Evolutionary conservation across 164 flowering plant species (phyloP).

Genomic region (Magnolia kwangsiensis): DNA sequence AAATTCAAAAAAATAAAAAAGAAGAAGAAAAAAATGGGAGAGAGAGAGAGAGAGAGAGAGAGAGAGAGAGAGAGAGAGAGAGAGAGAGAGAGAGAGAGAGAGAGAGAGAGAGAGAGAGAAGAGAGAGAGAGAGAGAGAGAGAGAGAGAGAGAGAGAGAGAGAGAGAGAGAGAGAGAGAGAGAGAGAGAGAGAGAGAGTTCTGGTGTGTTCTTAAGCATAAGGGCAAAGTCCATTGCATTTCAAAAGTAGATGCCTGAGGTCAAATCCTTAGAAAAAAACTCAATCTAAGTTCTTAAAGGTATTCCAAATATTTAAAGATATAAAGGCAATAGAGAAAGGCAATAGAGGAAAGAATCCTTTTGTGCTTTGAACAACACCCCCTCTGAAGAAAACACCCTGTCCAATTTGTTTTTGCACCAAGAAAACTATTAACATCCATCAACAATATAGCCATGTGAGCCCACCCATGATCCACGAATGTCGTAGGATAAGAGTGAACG

Average conservation of each 20-base stretch:
- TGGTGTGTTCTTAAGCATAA: background rate
- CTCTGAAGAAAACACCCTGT: background rate
- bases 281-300: background rate
- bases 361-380: background rate
- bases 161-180: background rate
- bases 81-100: background rate
- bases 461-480: background rate
- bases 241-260: background rate
- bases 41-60: background rate
- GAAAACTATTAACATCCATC: background rate
- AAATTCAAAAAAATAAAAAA: background rate
- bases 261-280: background rate
- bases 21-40: background rate
- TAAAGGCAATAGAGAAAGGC: background rate
- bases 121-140: background rate
- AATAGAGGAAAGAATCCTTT: background rate
- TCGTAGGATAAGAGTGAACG: background rate
- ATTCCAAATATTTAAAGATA: background rate
- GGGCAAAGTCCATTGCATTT: background rate
- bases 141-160: background rate
- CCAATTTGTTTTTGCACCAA: background rate
- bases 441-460: background rate
- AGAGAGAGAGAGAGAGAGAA: background rate
- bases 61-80: background rate
- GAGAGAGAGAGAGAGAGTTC: background rate